Evolutionary conservation across 2,329 filamentous ascomycete species (phyloP), one percentile per base, ranked within the genome.

Genomic region (Alternaria atra): DNA sequence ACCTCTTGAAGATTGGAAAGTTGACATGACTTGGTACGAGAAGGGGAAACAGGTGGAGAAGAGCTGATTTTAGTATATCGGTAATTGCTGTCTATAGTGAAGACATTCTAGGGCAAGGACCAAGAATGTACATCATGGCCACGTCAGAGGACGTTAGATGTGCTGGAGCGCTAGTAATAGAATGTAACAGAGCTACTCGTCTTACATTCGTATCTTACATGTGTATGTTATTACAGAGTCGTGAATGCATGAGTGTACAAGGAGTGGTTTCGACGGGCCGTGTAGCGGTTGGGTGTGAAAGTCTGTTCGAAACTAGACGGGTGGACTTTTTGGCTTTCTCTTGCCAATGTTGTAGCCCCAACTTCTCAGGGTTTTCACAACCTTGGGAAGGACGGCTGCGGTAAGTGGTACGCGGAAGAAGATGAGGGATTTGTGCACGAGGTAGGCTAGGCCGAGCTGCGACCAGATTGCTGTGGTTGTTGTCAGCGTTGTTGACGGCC

Each of bases 261-360:
- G 32, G n/a, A 52, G 23, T 27, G 40, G 29, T 40, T 32, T 55
- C 25, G 12, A 29, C 7, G 44, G 20, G 15, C 53, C 27, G n/a
- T 35, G 43, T 42, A 20, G 29, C 23, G n/a, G 25, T n/a, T 55
- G 23, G n/a, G 10, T 13, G 37, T 20, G 47, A 34, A 23, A 23
- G 29, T 47, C 27, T 43, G 48, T 37, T 35, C 5, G 30, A n/a
- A 27, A 39, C 50, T 35, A 56, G 12, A 47, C 23, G 13, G 39
- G 34, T 12, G 54, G 25, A 13, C 29, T 53, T 60, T 79, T 79
- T 1, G 79, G 76, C 68, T 83, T 87, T 70, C 88, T 85, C 83
- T 93, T 97, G 52, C 94, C 94, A 74, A 99, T 95, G 76, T 98
- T 89, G 90, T 92, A 98, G 5, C 95, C 95, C 93, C 94, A 97